These are phyloP conservation scores for Nicotiana obtusifolia DNA, from an alignment of 257 asterid species.

Conservation along the genomic window DNA sequence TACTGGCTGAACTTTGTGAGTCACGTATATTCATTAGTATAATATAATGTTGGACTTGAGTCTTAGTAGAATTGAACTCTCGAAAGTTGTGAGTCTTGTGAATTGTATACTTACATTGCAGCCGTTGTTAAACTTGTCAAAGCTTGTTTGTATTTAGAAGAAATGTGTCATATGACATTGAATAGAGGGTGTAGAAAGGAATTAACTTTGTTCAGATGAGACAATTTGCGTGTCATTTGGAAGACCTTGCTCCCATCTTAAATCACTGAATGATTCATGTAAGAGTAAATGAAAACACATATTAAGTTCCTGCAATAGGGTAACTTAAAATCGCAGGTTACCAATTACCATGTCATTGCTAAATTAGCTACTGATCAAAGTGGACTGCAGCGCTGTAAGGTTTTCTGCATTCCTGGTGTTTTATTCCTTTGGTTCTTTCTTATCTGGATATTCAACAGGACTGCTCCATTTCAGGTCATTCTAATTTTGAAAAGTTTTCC, in stretches of 20 bases:
- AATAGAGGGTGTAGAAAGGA: too few species aligned
- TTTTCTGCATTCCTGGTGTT: conserved; percentile 25
- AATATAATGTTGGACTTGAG: not conserved
- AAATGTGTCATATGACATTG: too few species aligned
- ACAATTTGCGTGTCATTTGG: too few species aligned
- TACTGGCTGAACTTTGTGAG: not conserved
- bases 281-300: too few species aligned
- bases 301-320: too few species aligned
- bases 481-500: not conserved
- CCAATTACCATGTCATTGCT: conserved; percentile 78
- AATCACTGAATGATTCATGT: too few species aligned
- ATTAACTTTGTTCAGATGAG: too few species aligned
- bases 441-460: not conserved
- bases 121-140: not conserved
- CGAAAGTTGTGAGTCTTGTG: not conserved
- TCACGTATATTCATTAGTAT: not conserved
- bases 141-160: too few species aligned
- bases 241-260: too few species aligned
- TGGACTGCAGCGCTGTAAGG: conserved; percentile 90
- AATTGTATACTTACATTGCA: not conserved
- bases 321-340: conserved; percentile 44
- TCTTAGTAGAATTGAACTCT: not conserved
- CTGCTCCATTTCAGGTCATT: not conserved
- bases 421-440: not conserved
- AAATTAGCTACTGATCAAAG: conserved; percentile 64